These are phyloP conservation scores for Yamadazyma triangularis DNA, from an alignment of 1,139 yeast genomes.

Conservation along the genomic window DNA sequence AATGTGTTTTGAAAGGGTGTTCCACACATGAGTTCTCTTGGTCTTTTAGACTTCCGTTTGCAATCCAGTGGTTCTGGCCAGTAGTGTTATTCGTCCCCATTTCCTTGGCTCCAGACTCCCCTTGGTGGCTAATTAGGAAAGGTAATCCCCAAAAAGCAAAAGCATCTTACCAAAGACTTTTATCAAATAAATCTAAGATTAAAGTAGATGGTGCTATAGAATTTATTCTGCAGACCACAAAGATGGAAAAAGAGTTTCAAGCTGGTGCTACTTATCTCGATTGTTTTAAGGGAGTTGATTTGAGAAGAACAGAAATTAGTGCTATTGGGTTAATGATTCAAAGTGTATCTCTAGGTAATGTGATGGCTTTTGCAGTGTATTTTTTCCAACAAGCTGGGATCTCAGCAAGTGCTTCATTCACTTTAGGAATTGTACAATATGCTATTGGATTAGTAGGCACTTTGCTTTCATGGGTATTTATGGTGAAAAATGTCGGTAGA, in stretches of 20 bases:
- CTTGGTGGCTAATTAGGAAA: constrained; percentile 8
- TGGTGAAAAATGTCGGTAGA: constrained; percentile 15
- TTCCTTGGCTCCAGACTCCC: constrained; percentile 22
- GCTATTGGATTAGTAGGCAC: constrained; percentile 18
- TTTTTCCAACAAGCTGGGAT: constrained; percentile 33
- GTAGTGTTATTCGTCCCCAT: constrained; percentile 22
- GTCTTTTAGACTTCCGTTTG: constrained; percentile 44
- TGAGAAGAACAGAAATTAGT: constrained; percentile 2
- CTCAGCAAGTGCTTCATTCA: constrained; percentile 18
- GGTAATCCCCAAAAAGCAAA: constrained; percentile 8
- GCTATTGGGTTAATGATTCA: constrained; percentile 5
- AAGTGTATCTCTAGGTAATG: constrained; percentile 7
- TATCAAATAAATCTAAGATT: constrained; percentile 3
- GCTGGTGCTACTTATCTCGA: constrained; percentile 14
- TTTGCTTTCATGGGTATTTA: constrained; percentile 16
- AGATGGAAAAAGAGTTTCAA: constrained; percentile 7
- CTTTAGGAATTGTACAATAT: constrained; percentile 21
- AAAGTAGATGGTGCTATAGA: constrained; percentile 6
- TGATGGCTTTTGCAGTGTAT: constrained; percentile 23
- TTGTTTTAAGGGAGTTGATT: constrained; percentile 1
- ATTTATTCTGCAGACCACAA: constrained; percentile 8
- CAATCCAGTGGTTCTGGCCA: constrained; percentile 32
- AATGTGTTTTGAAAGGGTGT: constrained; percentile 34
- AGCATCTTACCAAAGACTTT: constrained; percentile 4
- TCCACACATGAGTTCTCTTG: constrained; percentile 15